Evolutionary conservation across 352 stramenopile species (phyloP).

Genomic region (Halophytophthora polymorphica): DNA sequence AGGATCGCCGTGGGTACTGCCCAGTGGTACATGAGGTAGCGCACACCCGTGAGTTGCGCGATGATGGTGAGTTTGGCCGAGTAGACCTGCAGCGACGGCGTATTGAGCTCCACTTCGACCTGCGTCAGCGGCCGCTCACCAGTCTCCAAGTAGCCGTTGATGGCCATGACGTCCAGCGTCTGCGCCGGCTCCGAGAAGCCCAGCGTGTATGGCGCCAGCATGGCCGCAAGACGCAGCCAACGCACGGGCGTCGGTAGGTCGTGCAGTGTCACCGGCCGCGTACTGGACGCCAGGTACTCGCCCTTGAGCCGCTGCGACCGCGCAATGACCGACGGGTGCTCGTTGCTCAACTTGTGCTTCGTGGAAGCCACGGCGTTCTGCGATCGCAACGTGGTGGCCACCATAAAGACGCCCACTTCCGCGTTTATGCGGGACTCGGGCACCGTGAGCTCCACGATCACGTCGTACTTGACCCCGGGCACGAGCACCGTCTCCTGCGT

Average conservation of each 20-base stretch:
- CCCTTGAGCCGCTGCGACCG: too few relatives aligned
- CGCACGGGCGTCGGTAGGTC: conserved; percentile 58
- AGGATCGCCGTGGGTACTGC: conserved; percentile 61
- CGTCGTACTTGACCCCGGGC: conserved; percentile 72
- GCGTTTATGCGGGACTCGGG: conserved; percentile 58
- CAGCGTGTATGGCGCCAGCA: conserved; percentile 54
- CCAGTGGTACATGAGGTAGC: conserved; percentile 89
- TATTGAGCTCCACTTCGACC: conserved; percentile 58
- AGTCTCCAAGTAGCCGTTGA: conserved; percentile 73
- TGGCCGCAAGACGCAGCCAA: conserved; percentile 39
- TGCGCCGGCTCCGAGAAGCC: conserved; percentile 58
- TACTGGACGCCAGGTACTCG: conserved; percentile 41
- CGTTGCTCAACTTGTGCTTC: too few relatives aligned
- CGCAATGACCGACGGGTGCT: too few relatives aligned
- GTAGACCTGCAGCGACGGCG: conserved; percentile 69
- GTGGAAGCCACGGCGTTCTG: too few relatives aligned
- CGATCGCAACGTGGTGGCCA: conserved; percentile 45
- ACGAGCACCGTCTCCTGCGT: conserved; percentile 37
- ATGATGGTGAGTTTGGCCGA: conserved; percentile 75
- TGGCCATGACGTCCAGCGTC: conserved; percentile 40
- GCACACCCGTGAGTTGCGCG: conserved; percentile 73
- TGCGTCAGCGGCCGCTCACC: conserved; percentile 45
- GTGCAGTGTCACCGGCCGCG: conserved; percentile 57
- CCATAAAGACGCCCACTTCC: conserved; percentile 81
- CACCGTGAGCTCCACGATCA: conserved; percentile 71